Conservation (phyloP, 148 eudicot species). For the Camellia japonica region DNA sequence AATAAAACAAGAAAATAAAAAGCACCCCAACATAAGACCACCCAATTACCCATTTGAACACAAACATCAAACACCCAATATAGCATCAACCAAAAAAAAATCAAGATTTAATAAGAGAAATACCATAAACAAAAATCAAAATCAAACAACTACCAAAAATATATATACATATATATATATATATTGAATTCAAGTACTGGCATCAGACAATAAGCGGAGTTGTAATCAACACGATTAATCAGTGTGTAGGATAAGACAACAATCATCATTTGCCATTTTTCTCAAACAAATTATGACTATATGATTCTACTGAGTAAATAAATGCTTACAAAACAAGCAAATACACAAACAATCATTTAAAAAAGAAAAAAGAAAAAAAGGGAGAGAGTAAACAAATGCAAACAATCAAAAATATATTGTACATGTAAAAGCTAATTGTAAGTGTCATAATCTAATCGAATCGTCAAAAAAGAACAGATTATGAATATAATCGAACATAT, state of each 20-base stretch:
- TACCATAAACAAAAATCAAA: not conserved
- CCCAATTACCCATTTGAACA: not conserved
- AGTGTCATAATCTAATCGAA: too few species aligned
- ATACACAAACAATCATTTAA: not conserved
- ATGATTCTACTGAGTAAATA: not conserved
- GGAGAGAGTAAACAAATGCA: slow-evolving; percentile 50
- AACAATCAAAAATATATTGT: not conserved
- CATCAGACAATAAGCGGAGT: slow-evolving; percentile 40
- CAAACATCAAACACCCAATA: not conserved
- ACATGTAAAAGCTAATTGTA: not conserved
- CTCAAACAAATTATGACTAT: not conserved
- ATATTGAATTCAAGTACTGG: not conserved
- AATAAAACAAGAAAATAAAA: too few species aligned
- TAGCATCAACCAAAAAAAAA: not conserved
- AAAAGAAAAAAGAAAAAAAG: too few species aligned
- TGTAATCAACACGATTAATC: slow-evolving; percentile 23
- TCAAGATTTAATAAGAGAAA: not conserved
- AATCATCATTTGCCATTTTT: slow-evolving; percentile 30
- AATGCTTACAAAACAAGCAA: not conserved
- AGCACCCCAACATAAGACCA: too few species aligned
- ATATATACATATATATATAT: too few species aligned
- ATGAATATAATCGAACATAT: not conserved
- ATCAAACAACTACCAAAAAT: too few species aligned
- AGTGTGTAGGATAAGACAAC: slow-evolving; percentile 18
- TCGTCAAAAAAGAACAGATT: not conserved